Conservation (phyloP, 345 rosid species). For the Zanthoxylum bungeanum region DNA sequence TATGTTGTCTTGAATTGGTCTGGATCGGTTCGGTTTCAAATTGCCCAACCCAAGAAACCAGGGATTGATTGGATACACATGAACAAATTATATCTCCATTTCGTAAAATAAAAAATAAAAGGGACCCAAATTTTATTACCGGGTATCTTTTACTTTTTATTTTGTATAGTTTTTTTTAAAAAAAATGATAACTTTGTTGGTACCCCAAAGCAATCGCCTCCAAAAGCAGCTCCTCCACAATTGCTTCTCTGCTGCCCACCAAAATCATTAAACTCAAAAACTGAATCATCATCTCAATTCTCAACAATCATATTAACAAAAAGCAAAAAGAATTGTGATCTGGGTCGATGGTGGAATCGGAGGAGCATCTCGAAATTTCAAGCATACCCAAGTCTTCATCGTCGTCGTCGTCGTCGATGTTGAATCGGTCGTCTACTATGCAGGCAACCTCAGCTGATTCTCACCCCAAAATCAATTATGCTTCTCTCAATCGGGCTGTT, state of each 20-base stretch:
- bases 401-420: slow-evolving; percentile 19
- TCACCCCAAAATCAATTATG: slow-evolving; percentile 32
- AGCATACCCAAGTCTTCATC: slow-evolving; percentile 29
- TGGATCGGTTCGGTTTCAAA: neutral
- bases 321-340: neutral
- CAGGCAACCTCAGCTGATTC: slow-evolving; percentile 31
- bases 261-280: neutral
- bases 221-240: neutral
- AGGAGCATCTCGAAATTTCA: slow-evolving; percentile 27
- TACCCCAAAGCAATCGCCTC: slow-evolving; percentile 1
- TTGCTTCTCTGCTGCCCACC: neutral
- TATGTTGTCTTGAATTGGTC: no score
- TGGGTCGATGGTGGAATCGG: slow-evolving; percentile 48
- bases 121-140: neutral
- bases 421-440: slow-evolving; percentile 55
- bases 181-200: neutral
- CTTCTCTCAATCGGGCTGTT: slow-evolving; percentile 50
- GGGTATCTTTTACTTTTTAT: no score
- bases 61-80: neutral
- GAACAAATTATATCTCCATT: no score
- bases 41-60: neutral
- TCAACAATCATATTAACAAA: neutral
- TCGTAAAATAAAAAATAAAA: no score
- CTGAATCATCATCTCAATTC: neutral
- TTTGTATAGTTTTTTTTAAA: neutral